A percentile compares a stretch with the other conserved stretches of the same genome.
These are phyloP conservation scores for Aspergillus viridinutans DNA, from an alignment of 2,329 filamentous ascomycete species.

Conservation along the genomic window DNA sequence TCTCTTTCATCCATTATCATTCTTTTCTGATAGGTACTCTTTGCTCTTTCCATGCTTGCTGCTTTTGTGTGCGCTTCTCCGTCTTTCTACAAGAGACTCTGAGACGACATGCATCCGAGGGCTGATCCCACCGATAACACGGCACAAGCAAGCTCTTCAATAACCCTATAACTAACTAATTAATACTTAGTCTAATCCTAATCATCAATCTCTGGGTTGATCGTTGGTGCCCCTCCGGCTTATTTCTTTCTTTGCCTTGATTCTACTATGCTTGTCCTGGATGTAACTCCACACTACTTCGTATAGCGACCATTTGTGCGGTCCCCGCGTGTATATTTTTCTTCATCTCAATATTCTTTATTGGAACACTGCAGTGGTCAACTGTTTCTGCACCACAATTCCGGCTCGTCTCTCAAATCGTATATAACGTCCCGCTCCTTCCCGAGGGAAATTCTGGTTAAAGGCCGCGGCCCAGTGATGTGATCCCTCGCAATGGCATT, in stretches of 20 bases:
- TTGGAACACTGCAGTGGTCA: not conserved
- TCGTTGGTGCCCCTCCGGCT: conserved; percentile 12
- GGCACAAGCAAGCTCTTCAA: not conserved
- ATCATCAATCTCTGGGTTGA: conserved; percentile 16
- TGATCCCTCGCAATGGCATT: conserved; percentile 34
- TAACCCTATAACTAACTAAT: not conserved
- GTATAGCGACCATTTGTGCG: not conserved
- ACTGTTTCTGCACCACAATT: not conserved
- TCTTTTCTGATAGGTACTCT: conserved; percentile 1
- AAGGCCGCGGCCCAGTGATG: not conserved
- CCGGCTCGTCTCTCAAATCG: conserved; percentile 1
- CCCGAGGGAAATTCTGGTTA: not conserved
- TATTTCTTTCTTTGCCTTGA: not conserved
- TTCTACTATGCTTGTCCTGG: not conserved
- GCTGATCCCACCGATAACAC: conserved; percentile 15
- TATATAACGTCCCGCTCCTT: not conserved
- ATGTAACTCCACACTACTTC: not conserved
- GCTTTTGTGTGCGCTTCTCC: not conserved
- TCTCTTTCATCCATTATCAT: not conserved
- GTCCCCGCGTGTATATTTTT: not conserved
- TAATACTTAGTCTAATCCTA: conserved; percentile 9
- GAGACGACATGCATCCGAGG: conserved; percentile 14
- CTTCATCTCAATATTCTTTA: not conserved
- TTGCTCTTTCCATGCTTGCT: not conserved
- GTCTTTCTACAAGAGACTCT: not conserved